These are phyloP conservation scores for Calonectria honghensis DNA, from an alignment of 2,329 filamentous ascomycete species.

Conservation along the genomic window DNA sequence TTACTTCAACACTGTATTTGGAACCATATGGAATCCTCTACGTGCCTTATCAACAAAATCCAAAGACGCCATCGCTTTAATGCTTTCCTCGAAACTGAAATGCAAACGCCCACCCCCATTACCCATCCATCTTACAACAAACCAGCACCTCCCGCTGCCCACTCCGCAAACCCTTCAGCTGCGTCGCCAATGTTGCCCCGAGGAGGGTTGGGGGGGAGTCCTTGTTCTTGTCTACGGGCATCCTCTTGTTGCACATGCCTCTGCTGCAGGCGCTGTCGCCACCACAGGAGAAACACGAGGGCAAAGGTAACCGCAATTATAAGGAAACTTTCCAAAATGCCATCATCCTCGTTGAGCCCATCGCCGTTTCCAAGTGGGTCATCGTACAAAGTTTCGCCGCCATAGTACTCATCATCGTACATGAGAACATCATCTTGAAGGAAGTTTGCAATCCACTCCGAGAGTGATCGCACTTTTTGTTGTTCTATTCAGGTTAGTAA, in stretches of 20 bases:
- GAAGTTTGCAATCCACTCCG: conserved; percentile 92
- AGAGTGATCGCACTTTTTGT: conserved; percentile 84
- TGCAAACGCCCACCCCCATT: conserved; percentile 41
- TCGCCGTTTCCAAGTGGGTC: conserved; percentile 76
- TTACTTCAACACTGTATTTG: neutral
- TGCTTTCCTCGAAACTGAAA: conserved; percentile 49
- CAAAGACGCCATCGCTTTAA: conserved; percentile 56
- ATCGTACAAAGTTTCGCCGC: conserved; percentile 72
- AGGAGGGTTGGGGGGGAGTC: conserved; percentile 52
- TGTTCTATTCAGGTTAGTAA: conserved; percentile 70
- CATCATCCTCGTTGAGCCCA: conserved; percentile 80
- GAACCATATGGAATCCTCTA: conserved; percentile 17
- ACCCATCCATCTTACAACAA: conserved; percentile 48
- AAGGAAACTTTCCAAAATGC: conserved; percentile 87
- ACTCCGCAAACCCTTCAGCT: conserved; percentile 58
- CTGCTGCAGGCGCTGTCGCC: conserved; percentile 82
- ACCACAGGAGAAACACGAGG: conserved; percentile 87
- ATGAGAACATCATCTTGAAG: conserved; percentile 80
- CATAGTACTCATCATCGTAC: conserved; percentile 78
- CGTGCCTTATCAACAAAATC: conserved; percentile 46
- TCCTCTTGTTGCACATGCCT: conserved; percentile 64
- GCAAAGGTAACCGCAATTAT: conserved; percentile 86
- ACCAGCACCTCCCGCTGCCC: conserved; percentile 61
- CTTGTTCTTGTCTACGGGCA: conserved; percentile 58
- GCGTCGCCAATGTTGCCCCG: conserved; percentile 50